Evolutionary conservation across 2,329 filamentous ascomycete genomes (phyloP).

Genomic region (Fusarium graminum): DNA sequence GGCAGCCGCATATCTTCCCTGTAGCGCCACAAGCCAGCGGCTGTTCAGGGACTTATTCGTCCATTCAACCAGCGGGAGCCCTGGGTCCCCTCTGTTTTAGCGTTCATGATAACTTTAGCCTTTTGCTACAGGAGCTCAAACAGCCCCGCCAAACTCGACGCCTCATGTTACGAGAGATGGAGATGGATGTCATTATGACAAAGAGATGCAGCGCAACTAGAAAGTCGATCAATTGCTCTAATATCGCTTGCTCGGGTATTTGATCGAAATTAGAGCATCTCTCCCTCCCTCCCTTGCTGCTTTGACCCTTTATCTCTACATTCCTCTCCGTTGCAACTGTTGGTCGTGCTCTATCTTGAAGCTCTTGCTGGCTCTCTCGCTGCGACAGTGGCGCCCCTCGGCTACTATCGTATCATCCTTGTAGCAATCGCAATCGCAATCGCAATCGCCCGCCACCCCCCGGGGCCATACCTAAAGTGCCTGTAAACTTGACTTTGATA

Average conservation of each 20-base stretch:
- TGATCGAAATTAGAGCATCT: conserved; percentile 10
- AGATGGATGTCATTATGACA: conserved; percentile 31
- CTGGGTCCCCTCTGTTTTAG: conserved; percentile 34
- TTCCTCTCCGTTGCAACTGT: conserved; percentile 38
- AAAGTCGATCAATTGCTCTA: conserved; percentile 36
- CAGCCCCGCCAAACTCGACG: conserved; percentile 32
- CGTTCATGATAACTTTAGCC: conserved; percentile 23
- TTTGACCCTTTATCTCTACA: conserved; percentile 31
- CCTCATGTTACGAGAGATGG: conserved; percentile 19
- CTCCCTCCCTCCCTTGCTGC: conserved; percentile 24
- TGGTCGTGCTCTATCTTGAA: conserved; percentile 35
- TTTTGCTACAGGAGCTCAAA: conserved; percentile 20
- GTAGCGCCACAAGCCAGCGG: conserved; percentile 39
- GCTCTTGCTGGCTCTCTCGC: conserved; percentile 33
- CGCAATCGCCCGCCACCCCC: conserved; percentile 18
- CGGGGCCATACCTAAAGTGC: conserved; percentile 1
- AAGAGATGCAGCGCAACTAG: conserved; percentile 27
- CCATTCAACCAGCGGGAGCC: conserved; percentile 32
- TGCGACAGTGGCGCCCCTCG: conserved; percentile 37
- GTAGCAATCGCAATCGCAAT: conserved; percentile 29
- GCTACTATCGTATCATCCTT: conserved; percentile 36
- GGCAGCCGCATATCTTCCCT: conserved; percentile 27
- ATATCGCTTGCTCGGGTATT: neutral
- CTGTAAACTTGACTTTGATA: conserved; percentile 32
- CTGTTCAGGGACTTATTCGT: conserved; percentile 13